phyloP scores from a whole-genome alignment of 1,139 yeast genomes.

The Magnusiomyces magnusii region DNA sequence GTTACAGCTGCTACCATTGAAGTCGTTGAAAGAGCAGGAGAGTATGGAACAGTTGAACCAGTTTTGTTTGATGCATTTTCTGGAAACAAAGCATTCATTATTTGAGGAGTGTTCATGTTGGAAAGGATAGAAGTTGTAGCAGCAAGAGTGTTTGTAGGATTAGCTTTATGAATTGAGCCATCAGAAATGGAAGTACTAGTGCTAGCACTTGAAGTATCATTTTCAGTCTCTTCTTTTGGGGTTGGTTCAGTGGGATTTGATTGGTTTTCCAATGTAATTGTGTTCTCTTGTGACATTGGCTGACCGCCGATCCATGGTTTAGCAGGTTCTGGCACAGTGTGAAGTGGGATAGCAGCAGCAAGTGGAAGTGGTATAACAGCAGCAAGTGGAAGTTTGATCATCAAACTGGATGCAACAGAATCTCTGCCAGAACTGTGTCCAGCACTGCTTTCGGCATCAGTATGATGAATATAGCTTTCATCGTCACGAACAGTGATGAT shows the following conservation, averaged over 20 bases:
- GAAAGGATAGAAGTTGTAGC: background rate
- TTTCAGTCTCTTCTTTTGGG: background rate
- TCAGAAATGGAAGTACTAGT: background rate
- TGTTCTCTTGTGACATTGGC: background rate
- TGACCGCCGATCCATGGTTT: background rate
- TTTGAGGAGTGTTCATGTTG: background rate
- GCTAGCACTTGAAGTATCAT: background rate
- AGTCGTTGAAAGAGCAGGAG: background rate
- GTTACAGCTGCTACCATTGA: slow-evolving; percentile 3
- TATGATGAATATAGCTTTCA: background rate
- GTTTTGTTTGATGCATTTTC: background rate
- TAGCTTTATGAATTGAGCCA: background rate
- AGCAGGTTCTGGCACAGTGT: background rate
- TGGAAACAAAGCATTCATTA: background rate
- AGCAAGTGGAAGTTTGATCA: background rate
- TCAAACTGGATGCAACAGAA: background rate
- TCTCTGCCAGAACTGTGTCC: background rate
- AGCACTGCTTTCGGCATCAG: background rate
- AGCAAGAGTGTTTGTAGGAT: background rate
- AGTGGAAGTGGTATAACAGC: background rate
- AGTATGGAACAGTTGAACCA: background rate
- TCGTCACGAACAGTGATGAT: background rate
- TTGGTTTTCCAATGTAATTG: background rate
- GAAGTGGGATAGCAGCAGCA: background rate
- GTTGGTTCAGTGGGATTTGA: background rate